Evolutionary conservation across 2,329 filamentous ascomycete genomes (phyloP).

Genomic region (Monilinia laxa): DNA sequence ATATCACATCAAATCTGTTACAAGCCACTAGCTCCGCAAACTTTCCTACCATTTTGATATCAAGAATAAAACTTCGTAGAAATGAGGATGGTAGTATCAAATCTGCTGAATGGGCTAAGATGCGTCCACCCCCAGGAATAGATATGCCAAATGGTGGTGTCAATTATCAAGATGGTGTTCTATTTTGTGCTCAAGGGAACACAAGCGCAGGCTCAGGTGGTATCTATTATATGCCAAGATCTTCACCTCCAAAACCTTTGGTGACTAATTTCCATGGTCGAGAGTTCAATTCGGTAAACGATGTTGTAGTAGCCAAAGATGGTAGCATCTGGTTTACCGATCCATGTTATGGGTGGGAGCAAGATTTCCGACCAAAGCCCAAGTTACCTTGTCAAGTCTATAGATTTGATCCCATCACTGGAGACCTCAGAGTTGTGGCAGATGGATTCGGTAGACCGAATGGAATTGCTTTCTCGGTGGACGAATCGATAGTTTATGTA

Average conservation of each 20-base stretch:
- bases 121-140: conserved; percentile 45
- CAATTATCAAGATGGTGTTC: conserved; percentile 32
- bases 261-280: conserved; percentile 60
- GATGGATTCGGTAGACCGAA: conserved; percentile 58
- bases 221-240: conserved; percentile 30
- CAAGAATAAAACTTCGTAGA: conserved; percentile 43
- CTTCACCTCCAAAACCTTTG: conserved; percentile 40
- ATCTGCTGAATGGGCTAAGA: conserved; percentile 39
- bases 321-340: conserved; percentile 66
- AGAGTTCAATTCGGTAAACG: conserved; percentile 59
- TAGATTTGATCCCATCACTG: conserved; percentile 51
- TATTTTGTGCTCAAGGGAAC: conserved; percentile 35
- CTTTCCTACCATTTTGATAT: conserved; percentile 49
- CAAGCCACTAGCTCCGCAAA: conserved; percentile 42
- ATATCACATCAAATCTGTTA: conserved; percentile 48
- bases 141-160: conserved; percentile 31
- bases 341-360: conserved; percentile 57
- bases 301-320: conserved; percentile 53
- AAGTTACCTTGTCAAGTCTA: conserved; percentile 59
- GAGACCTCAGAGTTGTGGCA: conserved; percentile 54
- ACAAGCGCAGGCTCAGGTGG: conserved; percentile 24
- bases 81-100: conserved; percentile 35
- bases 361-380: conserved; percentile 56
- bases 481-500: conserved; percentile 53
- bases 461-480: conserved; percentile 57